Conservation (phyloP, 208 protist species). For the Phytomonas sp. region DNA sequence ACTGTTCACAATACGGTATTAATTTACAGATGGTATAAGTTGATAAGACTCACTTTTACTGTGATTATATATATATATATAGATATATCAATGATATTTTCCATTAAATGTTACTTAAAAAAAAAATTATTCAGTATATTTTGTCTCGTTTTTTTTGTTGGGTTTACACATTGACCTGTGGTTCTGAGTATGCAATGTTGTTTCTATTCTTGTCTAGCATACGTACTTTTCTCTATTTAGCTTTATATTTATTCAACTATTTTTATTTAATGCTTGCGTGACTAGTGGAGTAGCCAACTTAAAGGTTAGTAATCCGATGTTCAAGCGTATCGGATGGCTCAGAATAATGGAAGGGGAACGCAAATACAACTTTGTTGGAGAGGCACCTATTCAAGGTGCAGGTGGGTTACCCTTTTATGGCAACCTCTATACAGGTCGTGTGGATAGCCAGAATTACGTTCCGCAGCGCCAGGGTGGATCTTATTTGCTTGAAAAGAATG, state of each 20-base stretch:
- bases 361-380: conserved; percentile 39
- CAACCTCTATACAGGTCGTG: conserved; percentile 75
- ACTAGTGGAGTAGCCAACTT: not conserved
- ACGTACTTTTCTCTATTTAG: not conserved
- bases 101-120: not conserved
- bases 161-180: not conserved
- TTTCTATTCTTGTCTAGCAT: not conserved
- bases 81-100: not conserved
- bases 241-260: not conserved
- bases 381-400: conserved; percentile 36
- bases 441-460: conserved; percentile 69
- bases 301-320: conserved; percentile 16
- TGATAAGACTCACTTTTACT: not conserved
- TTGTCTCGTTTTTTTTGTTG: not conserved
- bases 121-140: not conserved
- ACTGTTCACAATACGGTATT: not conserved
- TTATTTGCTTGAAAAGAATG: conserved; percentile 29
- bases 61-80: not conserved
- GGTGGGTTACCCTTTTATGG: conserved; percentile 82
- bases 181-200: not conserved
- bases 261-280: not conserved
- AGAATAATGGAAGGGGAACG: conserved; percentile 58
- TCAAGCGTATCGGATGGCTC: conserved; percentile 22
- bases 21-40: not conserved
- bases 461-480: conserved; percentile 51